Evolutionary conservation across 768 basidiomycete genomes (phyloP).

Genomic region (Rhizopogon vesiculosus): DNA sequence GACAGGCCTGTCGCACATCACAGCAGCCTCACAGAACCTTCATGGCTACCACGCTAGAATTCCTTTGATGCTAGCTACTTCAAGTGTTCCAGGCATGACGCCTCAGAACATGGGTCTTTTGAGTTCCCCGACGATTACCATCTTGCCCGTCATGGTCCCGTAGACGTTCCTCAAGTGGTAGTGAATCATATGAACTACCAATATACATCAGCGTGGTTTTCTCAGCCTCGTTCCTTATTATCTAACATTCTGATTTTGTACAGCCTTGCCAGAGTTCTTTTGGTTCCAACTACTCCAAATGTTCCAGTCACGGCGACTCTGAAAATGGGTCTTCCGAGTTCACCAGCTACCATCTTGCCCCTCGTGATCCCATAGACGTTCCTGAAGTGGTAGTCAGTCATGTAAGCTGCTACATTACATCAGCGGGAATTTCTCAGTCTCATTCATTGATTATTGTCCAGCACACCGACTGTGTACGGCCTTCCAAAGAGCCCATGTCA

Average conservation of each 20-base stretch:
- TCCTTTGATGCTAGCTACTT: neutral
- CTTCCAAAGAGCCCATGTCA: neutral
- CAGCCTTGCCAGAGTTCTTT: neutral
- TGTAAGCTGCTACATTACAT: neutral
- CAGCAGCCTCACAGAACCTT: neutral
- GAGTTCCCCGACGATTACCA: neutral
- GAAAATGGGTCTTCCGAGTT: neutral
- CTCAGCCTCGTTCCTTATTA: neutral
- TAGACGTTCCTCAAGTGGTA: neutral
- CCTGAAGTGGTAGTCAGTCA: neutral
- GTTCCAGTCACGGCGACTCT: neutral
- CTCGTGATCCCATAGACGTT: neutral
- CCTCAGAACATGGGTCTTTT: neutral
- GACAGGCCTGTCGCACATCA: neutral
- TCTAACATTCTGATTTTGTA: neutral
- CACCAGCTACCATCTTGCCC: neutral
- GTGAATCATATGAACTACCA: neutral
- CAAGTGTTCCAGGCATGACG: neutral
- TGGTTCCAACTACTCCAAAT: neutral
- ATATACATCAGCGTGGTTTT: neutral
- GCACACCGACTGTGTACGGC: neutral
- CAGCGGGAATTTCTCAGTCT: neutral
- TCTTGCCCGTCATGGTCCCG: neutral
- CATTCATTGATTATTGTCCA: neutral
- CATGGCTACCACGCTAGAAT: neutral